Conservation (phyloP, 106 monocot genomes). For the Dendrobium officinale region DNA sequence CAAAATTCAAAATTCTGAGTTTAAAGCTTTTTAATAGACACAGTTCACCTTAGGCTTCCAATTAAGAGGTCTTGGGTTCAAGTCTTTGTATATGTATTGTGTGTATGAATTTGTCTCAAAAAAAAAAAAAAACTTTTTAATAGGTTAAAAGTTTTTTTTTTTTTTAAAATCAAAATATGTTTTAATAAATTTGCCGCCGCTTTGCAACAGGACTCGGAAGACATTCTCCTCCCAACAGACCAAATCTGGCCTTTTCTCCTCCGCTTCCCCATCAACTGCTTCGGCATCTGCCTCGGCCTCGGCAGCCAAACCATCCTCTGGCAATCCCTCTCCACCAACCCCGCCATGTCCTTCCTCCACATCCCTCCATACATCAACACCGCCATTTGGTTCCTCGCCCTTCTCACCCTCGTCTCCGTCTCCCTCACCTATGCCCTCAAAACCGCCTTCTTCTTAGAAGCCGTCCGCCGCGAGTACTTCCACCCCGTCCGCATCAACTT, state of each 20-base stretch:
- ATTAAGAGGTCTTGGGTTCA: too few species aligned
- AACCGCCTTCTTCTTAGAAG: constrained; percentile 81
- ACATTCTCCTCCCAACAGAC: constrained; percentile 88
- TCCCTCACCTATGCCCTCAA: constrained; percentile 69
- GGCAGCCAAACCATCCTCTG: constrained; percentile 88
- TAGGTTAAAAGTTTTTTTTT: too few species aligned
- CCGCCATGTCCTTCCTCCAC: constrained; percentile 59
- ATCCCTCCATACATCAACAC: constrained; percentile 56
- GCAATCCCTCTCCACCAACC: constrained; percentile 49
- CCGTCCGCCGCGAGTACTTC: constrained; percentile 86
- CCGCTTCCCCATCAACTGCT: constrained; percentile 81
- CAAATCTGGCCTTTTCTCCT: constrained; percentile 92
- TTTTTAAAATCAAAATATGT: too few species aligned
- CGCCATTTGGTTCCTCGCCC: constrained; percentile 62
- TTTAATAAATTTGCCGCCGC: neutral
- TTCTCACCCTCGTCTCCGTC: constrained; percentile 39
- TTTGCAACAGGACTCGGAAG: constrained; percentile 52
- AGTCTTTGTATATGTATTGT: too few species aligned
- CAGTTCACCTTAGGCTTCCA: too few species aligned
- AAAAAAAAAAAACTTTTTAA: too few species aligned
- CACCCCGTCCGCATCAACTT: constrained; percentile 97
- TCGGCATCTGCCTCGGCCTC: constrained; percentile 79
- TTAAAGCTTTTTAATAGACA: too few species aligned
- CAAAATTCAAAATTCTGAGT: too few species aligned
- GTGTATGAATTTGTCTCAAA: too few species aligned